These are phyloP conservation scores for Craspedostauros australis DNA, from an alignment of 108 stramenopile species.

Conservation along the genomic window DNA sequence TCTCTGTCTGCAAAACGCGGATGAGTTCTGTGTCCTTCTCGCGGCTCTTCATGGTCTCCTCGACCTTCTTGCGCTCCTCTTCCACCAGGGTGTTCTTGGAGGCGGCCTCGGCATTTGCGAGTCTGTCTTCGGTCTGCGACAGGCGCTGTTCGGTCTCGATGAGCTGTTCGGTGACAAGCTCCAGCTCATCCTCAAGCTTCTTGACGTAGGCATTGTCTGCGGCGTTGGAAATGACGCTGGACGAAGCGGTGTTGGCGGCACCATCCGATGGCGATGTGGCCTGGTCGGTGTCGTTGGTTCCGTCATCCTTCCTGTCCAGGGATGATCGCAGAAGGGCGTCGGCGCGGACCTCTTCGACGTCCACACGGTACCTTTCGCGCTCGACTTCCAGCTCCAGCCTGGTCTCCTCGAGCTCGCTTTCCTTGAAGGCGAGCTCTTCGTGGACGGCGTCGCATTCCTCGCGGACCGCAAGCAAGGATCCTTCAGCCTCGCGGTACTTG, in stretches of 20 bases:
- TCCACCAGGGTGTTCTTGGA: constrained; percentile 31
- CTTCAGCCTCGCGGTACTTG: constrained; percentile 62
- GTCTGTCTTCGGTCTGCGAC: constrained; percentile 50
- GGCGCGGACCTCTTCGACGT: constrained; percentile 53
- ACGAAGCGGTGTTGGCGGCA: neutral
- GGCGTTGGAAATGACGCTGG: neutral
- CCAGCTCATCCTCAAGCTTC: constrained; percentile 84
- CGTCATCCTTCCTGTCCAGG: constrained; percentile 2
- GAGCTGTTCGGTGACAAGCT: constrained; percentile 81
- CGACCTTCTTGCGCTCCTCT: constrained; percentile 12
- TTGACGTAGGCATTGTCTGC: constrained; percentile 71
- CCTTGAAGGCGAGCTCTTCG: constrained; percentile 79
- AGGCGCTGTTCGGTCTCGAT: constrained; percentile 80
- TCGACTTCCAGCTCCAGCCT: constrained; percentile 73
- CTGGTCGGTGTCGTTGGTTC: constrained; percentile 23
- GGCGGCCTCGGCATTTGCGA: constrained; percentile 42
- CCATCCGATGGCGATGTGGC: neutral
- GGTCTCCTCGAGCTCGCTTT: constrained; percentile 77
- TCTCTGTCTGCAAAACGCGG: constrained; percentile 44
- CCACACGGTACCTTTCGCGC: constrained; percentile 54
- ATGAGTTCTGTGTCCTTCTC: constrained; percentile 36
- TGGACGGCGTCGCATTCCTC: constrained; percentile 75
- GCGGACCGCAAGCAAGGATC: constrained; percentile 46
- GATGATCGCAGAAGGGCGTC: constrained; percentile 16
- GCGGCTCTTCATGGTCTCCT: constrained; percentile 18